Evolutionary conservation across 148 eudicot species (phyloP).

Genomic region (Rhododendron ovatum): DNA sequence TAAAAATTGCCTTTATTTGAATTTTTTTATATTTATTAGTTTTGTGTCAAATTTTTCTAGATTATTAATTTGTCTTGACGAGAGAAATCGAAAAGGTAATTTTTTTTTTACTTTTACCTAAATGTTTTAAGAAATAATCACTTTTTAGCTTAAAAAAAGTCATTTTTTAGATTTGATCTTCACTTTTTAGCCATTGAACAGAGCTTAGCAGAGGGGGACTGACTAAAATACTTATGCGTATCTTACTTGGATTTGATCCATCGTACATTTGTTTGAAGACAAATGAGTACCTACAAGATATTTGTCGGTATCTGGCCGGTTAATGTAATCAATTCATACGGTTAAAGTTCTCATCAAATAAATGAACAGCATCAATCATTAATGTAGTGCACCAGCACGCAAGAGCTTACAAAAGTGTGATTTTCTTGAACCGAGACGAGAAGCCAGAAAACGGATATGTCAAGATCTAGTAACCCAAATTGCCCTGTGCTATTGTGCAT

Average conservation of each 20-base stretch:
- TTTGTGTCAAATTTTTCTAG: fast-evolving
- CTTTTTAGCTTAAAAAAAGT: too few relatives aligned
- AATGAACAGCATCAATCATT: not conserved
- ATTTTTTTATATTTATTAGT: too few relatives aligned
- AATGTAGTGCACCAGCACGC: not conserved
- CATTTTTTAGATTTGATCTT: too few relatives aligned
- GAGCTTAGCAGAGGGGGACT: not conserved
- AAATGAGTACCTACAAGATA: not conserved
- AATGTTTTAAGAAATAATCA: too few relatives aligned
- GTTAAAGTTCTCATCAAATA: not conserved
- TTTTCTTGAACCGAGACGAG: not conserved
- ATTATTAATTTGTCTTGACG: too few relatives aligned
- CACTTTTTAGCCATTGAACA: not conserved
- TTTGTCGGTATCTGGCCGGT: not conserved
- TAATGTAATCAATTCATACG: not conserved
- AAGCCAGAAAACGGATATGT: not conserved
- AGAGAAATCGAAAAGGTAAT: too few relatives aligned
- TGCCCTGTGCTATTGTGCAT: not conserved
- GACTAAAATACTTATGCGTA: not conserved
- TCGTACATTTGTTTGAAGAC: not conserved
- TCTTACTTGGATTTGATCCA: not conserved
- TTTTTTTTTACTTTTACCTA: too few relatives aligned
- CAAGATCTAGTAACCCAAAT: not conserved
- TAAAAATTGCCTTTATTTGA: too few relatives aligned
- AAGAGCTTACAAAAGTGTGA: not conserved